Evolutionary conservation across 495 filamentous ascomycete genomes (phyloP).

Genomic region (Penicillium angulare): DNA sequence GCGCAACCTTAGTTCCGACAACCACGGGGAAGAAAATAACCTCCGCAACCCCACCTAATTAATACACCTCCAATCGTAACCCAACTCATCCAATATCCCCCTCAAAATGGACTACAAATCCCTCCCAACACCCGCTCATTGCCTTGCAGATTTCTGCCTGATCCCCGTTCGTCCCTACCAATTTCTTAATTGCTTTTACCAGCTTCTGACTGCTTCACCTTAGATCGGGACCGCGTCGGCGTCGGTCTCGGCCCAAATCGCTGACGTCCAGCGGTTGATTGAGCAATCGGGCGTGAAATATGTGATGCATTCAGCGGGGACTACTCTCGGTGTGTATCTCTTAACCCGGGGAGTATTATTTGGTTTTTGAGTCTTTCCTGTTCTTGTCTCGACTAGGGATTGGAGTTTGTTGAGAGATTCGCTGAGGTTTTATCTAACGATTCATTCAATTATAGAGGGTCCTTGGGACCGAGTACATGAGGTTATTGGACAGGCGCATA

Average conservation of each 20-base stretch:
- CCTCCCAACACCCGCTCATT: constrained; percentile 61
- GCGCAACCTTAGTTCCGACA: too few species aligned
- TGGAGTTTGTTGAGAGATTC: neutral
- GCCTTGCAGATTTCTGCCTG: constrained; percentile 80
- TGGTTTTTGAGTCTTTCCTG: neutral
- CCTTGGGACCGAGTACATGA: constrained; percentile 86
- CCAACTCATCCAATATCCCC: neutral
- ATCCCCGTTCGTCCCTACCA: constrained; percentile 58
- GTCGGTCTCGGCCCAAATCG: constrained; percentile 84
- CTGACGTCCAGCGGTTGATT: constrained; percentile 84
- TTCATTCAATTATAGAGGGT: constrained; percentile 63
- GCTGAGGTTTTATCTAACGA: neutral
- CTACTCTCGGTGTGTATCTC: constrained; percentile 72
- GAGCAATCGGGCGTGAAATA: constrained; percentile 74
- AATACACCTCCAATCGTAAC: neutral
- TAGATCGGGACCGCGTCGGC: constrained; percentile 78
- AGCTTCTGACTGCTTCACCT: constrained; percentile 4
- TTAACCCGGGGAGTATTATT: too few species aligned
- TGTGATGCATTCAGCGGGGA: constrained; percentile 89
- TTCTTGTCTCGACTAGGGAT: too few species aligned
- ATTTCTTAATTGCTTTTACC: neutral
- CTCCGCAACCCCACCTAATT: neutral
- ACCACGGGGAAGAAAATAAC: too few species aligned
- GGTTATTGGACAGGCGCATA: constrained; percentile 88
- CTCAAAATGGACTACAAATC: constrained; percentile 13